A percentile compares a stretch with the other conserved stretches of the same genome.
Conservation (phyloP, 2,329 filamentous ascomycete genomes). For the Fusarium equiseti region DNA sequence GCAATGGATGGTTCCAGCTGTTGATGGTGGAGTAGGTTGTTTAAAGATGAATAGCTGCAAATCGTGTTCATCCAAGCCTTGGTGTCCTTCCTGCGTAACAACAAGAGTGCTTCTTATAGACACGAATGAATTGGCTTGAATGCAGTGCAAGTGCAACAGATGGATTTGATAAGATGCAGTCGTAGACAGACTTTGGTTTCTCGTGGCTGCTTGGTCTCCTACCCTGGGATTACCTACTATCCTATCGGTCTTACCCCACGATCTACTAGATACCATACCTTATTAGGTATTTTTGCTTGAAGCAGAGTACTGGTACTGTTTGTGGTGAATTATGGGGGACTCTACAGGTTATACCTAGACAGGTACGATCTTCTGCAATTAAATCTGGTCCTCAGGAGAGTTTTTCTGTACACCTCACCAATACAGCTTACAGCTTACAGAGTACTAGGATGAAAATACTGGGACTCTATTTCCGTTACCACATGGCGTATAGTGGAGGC, state of each 20-base stretch:
- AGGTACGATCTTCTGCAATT: neutral
- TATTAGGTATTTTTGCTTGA: neutral
- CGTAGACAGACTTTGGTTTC: conserved; percentile 6
- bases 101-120: neutral
- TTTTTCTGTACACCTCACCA: neutral
- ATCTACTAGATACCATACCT: conserved; percentile 30
- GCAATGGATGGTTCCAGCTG: neutral
- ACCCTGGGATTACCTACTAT: conserved; percentile 5
- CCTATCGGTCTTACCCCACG: conserved; percentile 38
- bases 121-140: neutral
- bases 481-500: conserved; percentile 33
- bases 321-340: neutral
- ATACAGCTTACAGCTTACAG: neutral
- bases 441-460: conserved; percentile 6
- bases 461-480: conserved; percentile 43
- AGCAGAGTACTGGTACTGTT: conserved; percentile 8
- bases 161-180: neutral
- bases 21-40: too few relatives aligned
- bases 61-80: neutral
- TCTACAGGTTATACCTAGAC: neutral
- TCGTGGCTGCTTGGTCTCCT: conserved; percentile 32
- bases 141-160: neutral
- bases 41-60: neutral
- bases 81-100: neutral
- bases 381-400: neutral